Evolutionary conservation across 768 basidiomycete genomes (phyloP).

Genomic region (Pleurotus ostreatus): DNA sequence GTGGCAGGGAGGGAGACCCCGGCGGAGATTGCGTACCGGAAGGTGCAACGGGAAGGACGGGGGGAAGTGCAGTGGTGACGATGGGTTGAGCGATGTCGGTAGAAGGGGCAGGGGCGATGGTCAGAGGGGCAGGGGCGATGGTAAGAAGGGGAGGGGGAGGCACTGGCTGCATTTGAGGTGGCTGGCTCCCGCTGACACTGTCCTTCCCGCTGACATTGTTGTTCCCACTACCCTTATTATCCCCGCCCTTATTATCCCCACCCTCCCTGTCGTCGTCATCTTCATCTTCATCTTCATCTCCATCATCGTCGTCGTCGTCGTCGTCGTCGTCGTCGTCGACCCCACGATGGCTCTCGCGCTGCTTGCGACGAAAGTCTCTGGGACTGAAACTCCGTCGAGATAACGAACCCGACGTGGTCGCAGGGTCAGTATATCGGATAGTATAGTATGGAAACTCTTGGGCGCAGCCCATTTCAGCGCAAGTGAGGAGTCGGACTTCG

Average conservation of each 20-base stretch:
- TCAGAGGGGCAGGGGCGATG: no score
- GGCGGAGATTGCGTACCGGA: no score
- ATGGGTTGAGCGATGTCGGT: no score
- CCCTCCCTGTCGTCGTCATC: not conserved
- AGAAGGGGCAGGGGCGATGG: no score
- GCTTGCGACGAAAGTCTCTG: not conserved
- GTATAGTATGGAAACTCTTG: not conserved
- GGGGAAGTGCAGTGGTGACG: no score
- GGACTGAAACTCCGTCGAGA: not conserved
- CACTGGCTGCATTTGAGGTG: no score
- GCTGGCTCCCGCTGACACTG: not conserved
- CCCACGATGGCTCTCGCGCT: no score
- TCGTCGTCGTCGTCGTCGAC: no score
- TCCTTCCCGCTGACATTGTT: not conserved
- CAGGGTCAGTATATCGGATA: not conserved
- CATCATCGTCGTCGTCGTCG: not conserved
- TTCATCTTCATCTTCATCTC: not conserved
- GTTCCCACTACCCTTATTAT: not conserved
- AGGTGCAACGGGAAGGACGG: no score
- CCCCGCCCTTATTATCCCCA: not conserved
- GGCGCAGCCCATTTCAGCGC: not conserved
- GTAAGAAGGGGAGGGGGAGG: no score
- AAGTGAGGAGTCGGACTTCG: not conserved
- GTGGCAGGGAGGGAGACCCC: no score
- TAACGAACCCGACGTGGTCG: not conserved